phyloP scores from a whole-genome alignment of 2,329 filamentous ascomycete species.

The Trichoderma sp. region DNA sequence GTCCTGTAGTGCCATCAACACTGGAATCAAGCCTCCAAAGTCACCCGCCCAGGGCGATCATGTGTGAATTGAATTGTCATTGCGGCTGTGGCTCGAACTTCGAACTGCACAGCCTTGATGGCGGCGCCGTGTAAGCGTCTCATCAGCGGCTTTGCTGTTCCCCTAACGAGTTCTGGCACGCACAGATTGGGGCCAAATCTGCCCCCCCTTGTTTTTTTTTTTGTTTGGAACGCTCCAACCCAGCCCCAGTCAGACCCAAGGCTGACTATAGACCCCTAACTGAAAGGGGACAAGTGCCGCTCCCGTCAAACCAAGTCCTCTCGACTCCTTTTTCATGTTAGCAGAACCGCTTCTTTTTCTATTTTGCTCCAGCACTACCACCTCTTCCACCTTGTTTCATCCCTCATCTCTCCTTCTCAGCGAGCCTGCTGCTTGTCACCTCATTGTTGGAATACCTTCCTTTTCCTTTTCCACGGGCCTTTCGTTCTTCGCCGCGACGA shows the following conservation, averaged over 20 bases:
- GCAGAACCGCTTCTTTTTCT: slow-evolving; percentile 6
- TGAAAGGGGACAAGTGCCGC: slow-evolving; percentile 18
- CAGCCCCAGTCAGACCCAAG: slow-evolving; percentile 9
- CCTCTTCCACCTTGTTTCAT: background rate
- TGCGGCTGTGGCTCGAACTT: background rate
- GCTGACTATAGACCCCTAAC: slow-evolving; percentile 20
- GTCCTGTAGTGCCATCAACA: background rate
- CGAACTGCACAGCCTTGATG: slow-evolving; percentile 12
- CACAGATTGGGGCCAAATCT: slow-evolving; percentile 3
- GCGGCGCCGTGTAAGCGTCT: slow-evolving; percentile 12
- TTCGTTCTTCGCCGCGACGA: background rate
- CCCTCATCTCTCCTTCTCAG: background rate
- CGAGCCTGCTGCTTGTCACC: background rate
- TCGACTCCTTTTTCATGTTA: slow-evolving; percentile 21
- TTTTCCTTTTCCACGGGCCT: background rate
- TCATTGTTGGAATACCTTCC: background rate
- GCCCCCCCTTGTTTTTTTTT: background rate
- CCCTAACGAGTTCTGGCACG: background rate
- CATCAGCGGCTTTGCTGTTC: slow-evolving; percentile 6
- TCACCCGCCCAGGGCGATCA: background rate
- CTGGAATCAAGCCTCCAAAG: background rate
- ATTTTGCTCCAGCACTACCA: slow-evolving; percentile 9
- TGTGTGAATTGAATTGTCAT: background rate
- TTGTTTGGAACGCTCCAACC: background rate
- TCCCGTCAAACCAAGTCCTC: slow-evolving; percentile 4